Evolutionary conservation across 2,329 filamentous ascomycete genomes (phyloP).

Genomic region (Aspergillus sp.): DNA sequence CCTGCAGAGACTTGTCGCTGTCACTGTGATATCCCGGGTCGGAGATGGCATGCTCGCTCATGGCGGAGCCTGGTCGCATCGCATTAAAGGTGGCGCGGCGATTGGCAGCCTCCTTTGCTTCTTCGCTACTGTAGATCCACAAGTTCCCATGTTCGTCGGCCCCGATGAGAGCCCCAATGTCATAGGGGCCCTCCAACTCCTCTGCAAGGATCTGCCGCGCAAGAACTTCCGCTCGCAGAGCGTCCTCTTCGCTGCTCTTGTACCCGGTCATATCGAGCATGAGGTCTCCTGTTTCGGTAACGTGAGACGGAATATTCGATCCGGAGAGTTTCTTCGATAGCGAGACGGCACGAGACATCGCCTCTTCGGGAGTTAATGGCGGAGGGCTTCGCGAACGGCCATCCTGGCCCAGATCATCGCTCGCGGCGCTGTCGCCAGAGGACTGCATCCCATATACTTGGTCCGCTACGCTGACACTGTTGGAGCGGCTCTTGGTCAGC

Average conservation of each 20-base stretch:
- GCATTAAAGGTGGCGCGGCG: slow-evolving; percentile 59
- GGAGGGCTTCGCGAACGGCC: slow-evolving; percentile 74
- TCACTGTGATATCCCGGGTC: slow-evolving; percentile 97
- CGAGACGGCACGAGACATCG: slow-evolving; percentile 77
- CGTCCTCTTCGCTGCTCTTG: slow-evolving; percentile 91
- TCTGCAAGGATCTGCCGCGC: slow-evolving; percentile 90
- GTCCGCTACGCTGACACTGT: slow-evolving; percentile 18
- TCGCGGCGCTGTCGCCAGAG: slow-evolving; percentile 9
- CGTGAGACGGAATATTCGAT: slow-evolving; percentile 87
- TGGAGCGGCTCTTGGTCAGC: slow-evolving; percentile 42
- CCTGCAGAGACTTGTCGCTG: slow-evolving; percentile 67
- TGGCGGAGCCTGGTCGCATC: slow-evolving; percentile 52
- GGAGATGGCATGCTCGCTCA: slow-evolving; percentile 77
- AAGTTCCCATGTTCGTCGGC: slow-evolving; percentile 94
- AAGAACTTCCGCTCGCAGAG: slow-evolving; percentile 86
- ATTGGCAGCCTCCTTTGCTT: slow-evolving; percentile 86
- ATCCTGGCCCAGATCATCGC: slow-evolving; percentile 20
- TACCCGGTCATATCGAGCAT: slow-evolving; percentile 99
- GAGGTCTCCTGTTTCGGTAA: slow-evolving; percentile 90
- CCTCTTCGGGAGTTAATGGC: slow-evolving; percentile 69
- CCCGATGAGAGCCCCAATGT: slow-evolving; percentile 92
- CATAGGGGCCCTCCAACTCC: slow-evolving; percentile 91
- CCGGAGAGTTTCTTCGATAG: slow-evolving; percentile 84
- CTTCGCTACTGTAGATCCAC: slow-evolving; percentile 99
- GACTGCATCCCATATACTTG: slow-evolving; percentile 12